Conservation (phyloP, 208 protist genomes). For the Leishmania gerbilli region DNA sequence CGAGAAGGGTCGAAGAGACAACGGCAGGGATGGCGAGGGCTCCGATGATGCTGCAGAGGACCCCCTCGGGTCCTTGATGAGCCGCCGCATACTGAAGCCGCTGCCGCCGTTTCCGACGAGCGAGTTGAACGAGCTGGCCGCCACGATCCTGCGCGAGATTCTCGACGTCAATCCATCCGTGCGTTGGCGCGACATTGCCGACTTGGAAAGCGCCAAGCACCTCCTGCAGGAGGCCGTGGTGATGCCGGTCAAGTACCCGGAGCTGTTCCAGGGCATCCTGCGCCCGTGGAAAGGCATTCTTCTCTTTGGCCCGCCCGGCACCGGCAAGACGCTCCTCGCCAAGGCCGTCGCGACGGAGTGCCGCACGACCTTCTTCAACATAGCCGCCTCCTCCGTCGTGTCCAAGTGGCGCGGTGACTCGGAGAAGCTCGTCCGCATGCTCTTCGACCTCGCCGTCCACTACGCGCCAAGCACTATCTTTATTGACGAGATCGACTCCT, state of each 20-base stretch:
- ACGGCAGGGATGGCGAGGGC: background rate
- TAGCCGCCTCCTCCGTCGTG: constrained; percentile 95
- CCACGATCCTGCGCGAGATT: constrained; percentile 84
- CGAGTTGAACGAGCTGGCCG: constrained; percentile 80
- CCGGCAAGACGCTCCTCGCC: constrained; percentile 98
- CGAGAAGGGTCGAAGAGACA: background rate
- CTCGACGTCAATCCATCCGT: constrained; percentile 90
- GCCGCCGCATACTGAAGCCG: constrained; percentile 63
- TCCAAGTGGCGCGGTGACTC: constrained; percentile 98
- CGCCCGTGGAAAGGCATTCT: constrained; percentile 97
- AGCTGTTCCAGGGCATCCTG: constrained; percentile 91
- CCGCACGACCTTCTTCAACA: constrained; percentile 99
- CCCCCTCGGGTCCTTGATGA: constrained; percentile 29
- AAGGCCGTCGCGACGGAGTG: constrained; percentile 97
- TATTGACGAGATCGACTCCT: constrained; percentile 99
- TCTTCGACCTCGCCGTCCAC: constrained; percentile 94
- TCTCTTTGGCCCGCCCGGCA: constrained; percentile 97
- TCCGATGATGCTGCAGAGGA: constrained; percentile 38
- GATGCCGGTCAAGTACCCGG: constrained; percentile 91
- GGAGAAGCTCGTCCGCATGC: constrained; percentile 96
- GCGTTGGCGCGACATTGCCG: constrained; percentile 92
- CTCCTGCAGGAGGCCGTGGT: constrained; percentile 94
- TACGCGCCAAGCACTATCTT: constrained; percentile 98
- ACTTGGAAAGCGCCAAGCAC: constrained; percentile 91
- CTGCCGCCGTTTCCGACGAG: constrained; percentile 75